A percentile compares a stretch with the other conserved stretches of the same genome.
phyloP scores from a whole-genome alignment of 495 filamentous ascomycete genomes.

The Tetracladium setigerum region DNA sequence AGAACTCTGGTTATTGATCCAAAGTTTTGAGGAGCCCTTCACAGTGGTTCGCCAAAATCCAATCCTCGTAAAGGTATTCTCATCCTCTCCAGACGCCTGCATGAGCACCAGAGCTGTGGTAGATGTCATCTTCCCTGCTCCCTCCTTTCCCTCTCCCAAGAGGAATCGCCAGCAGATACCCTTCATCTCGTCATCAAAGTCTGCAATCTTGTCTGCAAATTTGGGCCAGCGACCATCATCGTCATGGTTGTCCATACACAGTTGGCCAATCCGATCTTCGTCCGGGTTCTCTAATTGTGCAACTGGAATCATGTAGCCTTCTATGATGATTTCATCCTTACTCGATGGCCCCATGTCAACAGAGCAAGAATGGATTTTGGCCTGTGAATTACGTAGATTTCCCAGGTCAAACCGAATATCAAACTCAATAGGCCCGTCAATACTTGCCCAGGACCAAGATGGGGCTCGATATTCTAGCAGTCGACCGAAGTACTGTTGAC shows the following conservation, averaged over 20 bases:
- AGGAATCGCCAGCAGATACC: neutral
- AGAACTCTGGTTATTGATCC: no score
- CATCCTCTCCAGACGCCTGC: no score
- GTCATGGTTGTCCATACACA: no score
- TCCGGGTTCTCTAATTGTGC: neutral
- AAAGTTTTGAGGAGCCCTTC: no score
- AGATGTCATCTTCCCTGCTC: no score
- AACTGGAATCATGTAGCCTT: conserved; percentile 1
- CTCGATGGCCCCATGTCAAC: neutral
- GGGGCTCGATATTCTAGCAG: conserved; percentile 6
- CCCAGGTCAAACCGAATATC: neutral
- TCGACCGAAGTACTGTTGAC: neutral
- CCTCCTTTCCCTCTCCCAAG: neutral
- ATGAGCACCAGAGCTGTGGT: no score
- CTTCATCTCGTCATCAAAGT: neutral
- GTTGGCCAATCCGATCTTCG: neutral
- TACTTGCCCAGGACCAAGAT: conserved; percentile 12
- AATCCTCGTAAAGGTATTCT: no score
- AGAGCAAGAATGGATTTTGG: neutral
- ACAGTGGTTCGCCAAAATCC: no score
- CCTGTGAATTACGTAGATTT: neutral
- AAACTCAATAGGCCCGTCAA: conserved; percentile 12
- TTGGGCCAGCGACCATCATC: neutral
- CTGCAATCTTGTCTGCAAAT: neutral
- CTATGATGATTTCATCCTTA: neutral